Evolutionary conservation across 2,329 filamentous ascomycete species (phyloP), one percentile per base, ranked within the genome.

Genomic region (Pseudopithomyces chartarum): DNA sequence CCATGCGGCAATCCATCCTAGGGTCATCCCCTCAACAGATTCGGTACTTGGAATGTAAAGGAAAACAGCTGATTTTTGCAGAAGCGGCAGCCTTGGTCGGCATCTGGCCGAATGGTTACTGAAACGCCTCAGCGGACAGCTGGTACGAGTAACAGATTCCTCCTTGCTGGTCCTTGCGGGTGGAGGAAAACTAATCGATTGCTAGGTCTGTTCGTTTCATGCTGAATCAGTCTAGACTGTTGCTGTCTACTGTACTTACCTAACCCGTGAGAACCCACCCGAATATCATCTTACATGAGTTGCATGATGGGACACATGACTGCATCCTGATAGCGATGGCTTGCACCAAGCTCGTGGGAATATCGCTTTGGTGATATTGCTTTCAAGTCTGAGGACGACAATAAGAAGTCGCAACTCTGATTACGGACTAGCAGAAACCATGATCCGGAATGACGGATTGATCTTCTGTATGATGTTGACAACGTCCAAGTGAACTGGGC

Each of bases 1-100:
- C 49, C 53, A 29, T 29, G 33, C 44, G 47, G 57, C 56, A 61
- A 56, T 45, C 55, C 57, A 49, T 39, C 46, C 46, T 26, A 56
- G 61, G 47, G 20, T 42, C 56, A 29, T 57, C 42, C 47, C 56
- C 57, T 54, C 34, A 47, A 36, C 32, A 32, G 26, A 46, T 48
- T 57, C 54, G 47, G 36, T 54, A 54, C 55, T 57, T 54, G 53
- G 60, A 57, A 55, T 42, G 56, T 51, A 56, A 47, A 33, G 6
- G 40, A 17, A 54, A 55, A 56, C 48, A 60, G 36, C 60, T 66
- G 57, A 65, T 61, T 51, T 51, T 39, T 64, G 55, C 63, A 60
- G 52, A 55, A 53, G 52, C 60, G 62, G 63, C 61, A 66, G 55
- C 51, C 55, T n/a, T 42, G 23, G 20, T 29, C 61, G 62, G 61